Evolutionary conservation across 1,284 basidiomycete genomes (phyloP).

Genomic region (Ustilago xerochloae): DNA sequence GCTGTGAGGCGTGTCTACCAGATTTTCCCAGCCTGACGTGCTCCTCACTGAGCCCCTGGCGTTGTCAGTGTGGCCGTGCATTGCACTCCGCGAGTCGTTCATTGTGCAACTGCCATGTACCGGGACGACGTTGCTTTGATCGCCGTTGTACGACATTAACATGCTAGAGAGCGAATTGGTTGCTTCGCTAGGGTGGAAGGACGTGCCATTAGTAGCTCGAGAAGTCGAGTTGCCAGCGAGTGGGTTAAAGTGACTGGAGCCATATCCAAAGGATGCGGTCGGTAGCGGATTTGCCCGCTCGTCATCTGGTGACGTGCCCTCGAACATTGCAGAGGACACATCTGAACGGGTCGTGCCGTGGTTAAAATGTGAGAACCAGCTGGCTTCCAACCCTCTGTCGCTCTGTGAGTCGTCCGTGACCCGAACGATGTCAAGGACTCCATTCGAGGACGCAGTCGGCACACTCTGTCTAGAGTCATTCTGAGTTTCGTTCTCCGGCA

Average conservation of each 20-base stretch:
- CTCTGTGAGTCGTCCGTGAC: not conserved
- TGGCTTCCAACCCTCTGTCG: slow-evolving; percentile 28
- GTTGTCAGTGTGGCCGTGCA: not conserved
- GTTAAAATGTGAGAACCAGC: slow-evolving; percentile 40
- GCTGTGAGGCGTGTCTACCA: slow-evolving; percentile 5
- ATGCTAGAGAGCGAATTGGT: slow-evolving; percentile 42
- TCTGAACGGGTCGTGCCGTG: slow-evolving; percentile 30
- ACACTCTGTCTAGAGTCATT: not conserved
- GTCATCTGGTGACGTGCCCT: slow-evolving; percentile 29
- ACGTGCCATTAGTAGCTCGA: slow-evolving; percentile 9
- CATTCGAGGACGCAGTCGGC: not conserved
- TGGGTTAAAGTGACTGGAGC: slow-evolving; percentile 42
- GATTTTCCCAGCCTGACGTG: slow-evolving; percentile 2
- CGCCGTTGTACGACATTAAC: slow-evolving; percentile 32
- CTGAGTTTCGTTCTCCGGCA: slow-evolving; percentile 22
- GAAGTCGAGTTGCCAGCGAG: slow-evolving; percentile 42
- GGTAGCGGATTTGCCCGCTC: slow-evolving; percentile 10
- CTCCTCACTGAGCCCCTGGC: slow-evolving; percentile 1
- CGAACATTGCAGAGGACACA: slow-evolving; percentile 23
- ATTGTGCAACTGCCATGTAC: slow-evolving; percentile 2
- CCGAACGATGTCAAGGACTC: slow-evolving; percentile 2
- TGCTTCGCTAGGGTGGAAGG: slow-evolving; percentile 26
- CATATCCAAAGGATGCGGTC: slow-evolving; percentile 34
- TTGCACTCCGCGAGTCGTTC: not conserved
- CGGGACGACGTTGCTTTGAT: not conserved